Conservation (phyloP, 2,329 filamentous ascomycete species). For the Tolypocladium paradoxum region DNA sequence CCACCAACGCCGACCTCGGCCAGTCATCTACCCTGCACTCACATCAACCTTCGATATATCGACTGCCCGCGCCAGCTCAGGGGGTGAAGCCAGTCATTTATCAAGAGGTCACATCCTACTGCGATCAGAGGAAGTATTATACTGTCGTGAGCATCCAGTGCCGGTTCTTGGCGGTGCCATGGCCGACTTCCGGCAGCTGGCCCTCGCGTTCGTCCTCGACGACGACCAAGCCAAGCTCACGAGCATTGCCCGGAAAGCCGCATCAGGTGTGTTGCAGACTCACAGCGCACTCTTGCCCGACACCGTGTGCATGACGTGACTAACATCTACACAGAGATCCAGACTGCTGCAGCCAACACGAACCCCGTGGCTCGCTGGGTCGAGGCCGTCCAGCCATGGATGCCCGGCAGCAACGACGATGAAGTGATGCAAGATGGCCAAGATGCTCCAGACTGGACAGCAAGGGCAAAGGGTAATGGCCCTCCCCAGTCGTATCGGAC, state of each 20-base stretch:
- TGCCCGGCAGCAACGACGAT: slow-evolving; percentile 30
- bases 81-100: neutral
- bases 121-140: neutral
- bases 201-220: slow-evolving; percentile 42
- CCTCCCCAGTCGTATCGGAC: neutral
- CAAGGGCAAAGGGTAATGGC: slow-evolving; percentile 36
- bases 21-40: neutral
- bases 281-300: accelerated
- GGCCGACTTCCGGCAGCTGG: slow-evolving; percentile 41
- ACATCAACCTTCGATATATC: neutral
- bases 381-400: slow-evolving; percentile 43
- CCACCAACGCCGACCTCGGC: slow-evolving; percentile 1
- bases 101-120: neutral
- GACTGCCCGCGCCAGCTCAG: neutral
- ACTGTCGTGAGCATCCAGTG: too few relatives aligned
- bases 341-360: slow-evolving; percentile 29
- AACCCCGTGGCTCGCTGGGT: slow-evolving; percentile 43
- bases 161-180: slow-evolving; percentile 18
- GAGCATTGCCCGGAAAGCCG: slow-evolving; percentile 33
- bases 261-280: slow-evolving; percentile 29
- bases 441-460: slow-evolving; percentile 38
- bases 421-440: slow-evolving; percentile 26
- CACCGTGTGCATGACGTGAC: slow-evolving; percentile 3
- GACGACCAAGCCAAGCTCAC: slow-evolving; percentile 32
- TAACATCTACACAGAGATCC: slow-evolving; percentile 25